Evolutionary conservation across 2,329 filamentous ascomycete species (phyloP).

Genomic region (Nemania sp.): DNA sequence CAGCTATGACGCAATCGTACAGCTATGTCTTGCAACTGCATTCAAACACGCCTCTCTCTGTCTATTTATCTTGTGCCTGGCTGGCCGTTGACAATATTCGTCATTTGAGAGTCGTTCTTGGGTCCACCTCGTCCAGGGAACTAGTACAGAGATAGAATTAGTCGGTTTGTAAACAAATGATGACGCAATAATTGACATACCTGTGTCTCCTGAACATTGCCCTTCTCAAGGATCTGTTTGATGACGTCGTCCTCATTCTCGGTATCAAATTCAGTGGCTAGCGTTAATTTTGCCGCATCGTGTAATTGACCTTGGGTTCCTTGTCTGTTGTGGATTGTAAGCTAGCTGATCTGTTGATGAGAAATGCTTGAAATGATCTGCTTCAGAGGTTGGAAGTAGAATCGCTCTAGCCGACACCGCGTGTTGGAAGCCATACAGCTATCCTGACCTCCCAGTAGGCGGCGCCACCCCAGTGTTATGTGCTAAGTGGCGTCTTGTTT

Average conservation of each 20-base stretch:
- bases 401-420: background rate
- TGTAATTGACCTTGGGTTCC: constrained; percentile 86
- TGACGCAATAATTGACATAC: constrained; percentile 51
- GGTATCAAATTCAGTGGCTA: constrained; percentile 91
- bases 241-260: constrained; percentile 83
- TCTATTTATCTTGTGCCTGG: constrained; percentile 42
- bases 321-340: constrained; percentile 68
- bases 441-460: no score
- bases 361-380: background rate
- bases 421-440: background rate
- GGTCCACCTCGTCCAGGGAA: constrained; percentile 64
- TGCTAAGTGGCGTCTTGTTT: background rate
- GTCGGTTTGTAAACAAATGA: background rate
- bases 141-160: constrained; percentile 49
- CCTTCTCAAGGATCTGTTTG: constrained; percentile 82
- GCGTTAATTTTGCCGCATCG: constrained; percentile 75
- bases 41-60: background rate
- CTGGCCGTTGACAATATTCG: constrained; percentile 59
- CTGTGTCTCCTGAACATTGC: constrained; percentile 72
- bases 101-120: constrained; percentile 65
- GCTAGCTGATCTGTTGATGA: constrained; percentile 36
- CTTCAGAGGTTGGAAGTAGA: background rate
- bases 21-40: background rate
- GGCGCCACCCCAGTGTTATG: no score
- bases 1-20: background rate